Percentiles rank a stretch among this genome's conserved stretches.
Evolutionary conservation across 2,329 filamentous ascomycete species (phyloP).

Genomic region (Pseudogymnoascus sp.): DNA sequence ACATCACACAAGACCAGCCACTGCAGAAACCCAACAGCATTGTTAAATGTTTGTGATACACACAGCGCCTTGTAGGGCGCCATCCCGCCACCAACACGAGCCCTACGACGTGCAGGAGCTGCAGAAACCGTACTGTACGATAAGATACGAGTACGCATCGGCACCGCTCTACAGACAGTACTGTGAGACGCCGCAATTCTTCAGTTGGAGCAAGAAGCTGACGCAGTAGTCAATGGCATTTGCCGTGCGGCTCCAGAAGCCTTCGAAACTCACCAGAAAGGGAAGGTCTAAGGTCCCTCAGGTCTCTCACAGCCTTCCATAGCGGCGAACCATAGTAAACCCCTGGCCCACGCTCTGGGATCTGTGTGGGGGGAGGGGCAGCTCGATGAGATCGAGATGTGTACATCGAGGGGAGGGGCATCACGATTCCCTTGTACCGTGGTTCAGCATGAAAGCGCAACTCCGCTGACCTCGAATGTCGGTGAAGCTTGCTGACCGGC

Average conservation of each 20-base stretch:
- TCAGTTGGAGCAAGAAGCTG: background rate
- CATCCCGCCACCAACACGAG: background rate
- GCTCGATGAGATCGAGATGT: background rate
- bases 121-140: background rate
- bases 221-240: background rate
- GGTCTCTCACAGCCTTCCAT: background rate
- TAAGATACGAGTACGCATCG: background rate
- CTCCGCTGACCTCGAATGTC: background rate
- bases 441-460: background rate
- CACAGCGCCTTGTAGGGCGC: background rate
- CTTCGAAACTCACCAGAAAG: background rate
- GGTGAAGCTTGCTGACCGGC: background rate
- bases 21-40: background rate
- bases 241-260: background rate
- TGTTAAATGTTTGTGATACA: slow-evolving; percentile 4
- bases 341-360: background rate
- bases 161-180: background rate
- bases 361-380: background rate
- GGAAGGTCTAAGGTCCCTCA: background rate
- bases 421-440: background rate
- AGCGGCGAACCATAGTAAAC: background rate
- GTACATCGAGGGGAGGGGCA: background rate
- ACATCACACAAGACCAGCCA: background rate
- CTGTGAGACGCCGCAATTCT: too few relatives aligned
- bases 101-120: slow-evolving; percentile 2